Evolutionary conservation across 179 eudicot genomes (phyloP), one percentile per base, ranked within the genome.

Genomic region (Heliamphora pulchella): DNA sequence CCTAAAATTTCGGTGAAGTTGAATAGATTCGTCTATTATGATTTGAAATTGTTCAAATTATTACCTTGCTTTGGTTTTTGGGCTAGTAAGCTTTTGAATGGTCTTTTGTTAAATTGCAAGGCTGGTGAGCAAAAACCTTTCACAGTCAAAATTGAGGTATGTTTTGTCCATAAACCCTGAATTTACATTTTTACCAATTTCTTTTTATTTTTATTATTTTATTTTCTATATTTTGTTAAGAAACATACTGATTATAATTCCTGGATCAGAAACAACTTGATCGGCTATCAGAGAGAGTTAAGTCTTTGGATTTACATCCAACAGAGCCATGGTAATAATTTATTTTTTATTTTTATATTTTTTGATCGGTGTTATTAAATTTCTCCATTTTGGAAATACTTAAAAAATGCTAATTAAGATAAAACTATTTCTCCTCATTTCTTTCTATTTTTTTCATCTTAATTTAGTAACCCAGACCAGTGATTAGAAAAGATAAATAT

Each of bases 271-370:
- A 64, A 54, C 82, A 87, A 78, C 82, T 84, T 46, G 84, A 80
- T 43, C 88, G 80, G 50, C 79, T 59, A 64, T 87, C 89, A 0
- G 81, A 83, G 15, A 89, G 89, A 83, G 89, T 89, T 3, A 87
- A 89, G 74, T 89, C 86, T 2, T 76, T 86, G 75, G 90, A 89
- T 81, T 50, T 86, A 67, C 90, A 89, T 76, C 88, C 90, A 46
- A 76, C 84, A 15, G 67, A 89, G 71, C 90, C 90, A 78, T 87
- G 90, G 91, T 84, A 83, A 74, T 18, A 31, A 8, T 48, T 5
- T 13, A 31, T 70, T 44, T 57, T 17, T 11, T 46, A 48, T 0
- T n/a, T 1, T 20, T 41, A n/a, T 8, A 46, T 20, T 6, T 3
- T 62, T 18, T 8, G 9, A 11, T 74, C 10, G 31, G 0, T 31